Evolutionary conservation across 2,329 filamentous ascomycete genomes (phyloP).

Genomic region (Pezicula radicicola): DNA sequence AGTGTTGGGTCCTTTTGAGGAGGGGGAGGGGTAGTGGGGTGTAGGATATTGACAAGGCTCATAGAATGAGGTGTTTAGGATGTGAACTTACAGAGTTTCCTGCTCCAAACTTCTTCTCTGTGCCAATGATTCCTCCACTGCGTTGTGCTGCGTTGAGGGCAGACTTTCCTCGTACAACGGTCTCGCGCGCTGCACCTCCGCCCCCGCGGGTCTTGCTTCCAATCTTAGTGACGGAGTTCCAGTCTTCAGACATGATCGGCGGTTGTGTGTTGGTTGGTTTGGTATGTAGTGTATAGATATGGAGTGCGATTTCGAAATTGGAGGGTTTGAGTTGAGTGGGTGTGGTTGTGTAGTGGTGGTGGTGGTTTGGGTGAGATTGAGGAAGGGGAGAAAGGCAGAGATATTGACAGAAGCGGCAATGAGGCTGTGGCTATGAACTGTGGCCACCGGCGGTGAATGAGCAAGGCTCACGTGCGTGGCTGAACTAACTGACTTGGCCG

Average conservation of each 20-base stretch:
- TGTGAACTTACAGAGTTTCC: constrained; percentile 71
- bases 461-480: neutral
- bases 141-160: constrained; percentile 89
- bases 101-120: constrained; percentile 86
- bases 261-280: constrained; percentile 9
- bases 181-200: constrained; percentile 70
- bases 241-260: constrained; percentile 61
- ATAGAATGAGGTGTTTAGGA: neutral
- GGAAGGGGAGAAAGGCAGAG: neutral
- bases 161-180: constrained; percentile 78
- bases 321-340: neutral
- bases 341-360: constrained; percentile 12
- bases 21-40: neutral
- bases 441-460: constrained; percentile 2
- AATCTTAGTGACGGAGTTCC: constrained; percentile 90
- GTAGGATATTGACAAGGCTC: neutral
- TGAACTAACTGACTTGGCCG: constrained; percentile 8
- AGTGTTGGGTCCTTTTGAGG: constrained; percentile 2
- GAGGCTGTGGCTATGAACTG: constrained; percentile 9
- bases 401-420: constrained; percentile 4
- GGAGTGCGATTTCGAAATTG: neutral
- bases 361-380: neutral
- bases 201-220: constrained; percentile 77
- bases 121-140: constrained; percentile 69
- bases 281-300: neutral